Evolutionary conservation across 2,329 filamentous ascomycete species (phyloP).

Genomic region (Lasiodiplodia theobromae): DNA sequence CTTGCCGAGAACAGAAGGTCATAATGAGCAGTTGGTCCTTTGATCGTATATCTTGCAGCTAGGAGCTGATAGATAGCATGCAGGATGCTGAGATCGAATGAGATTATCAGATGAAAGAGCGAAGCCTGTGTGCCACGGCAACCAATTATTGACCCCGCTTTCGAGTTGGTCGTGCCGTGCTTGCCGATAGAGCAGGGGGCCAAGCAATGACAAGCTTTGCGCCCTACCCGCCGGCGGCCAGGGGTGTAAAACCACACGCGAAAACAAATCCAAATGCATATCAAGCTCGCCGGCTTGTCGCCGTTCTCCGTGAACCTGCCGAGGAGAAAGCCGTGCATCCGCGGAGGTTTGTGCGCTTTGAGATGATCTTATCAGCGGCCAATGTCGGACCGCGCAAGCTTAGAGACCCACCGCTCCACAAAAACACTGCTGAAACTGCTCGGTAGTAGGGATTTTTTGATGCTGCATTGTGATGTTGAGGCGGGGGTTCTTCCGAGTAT

Average conservation of each 20-base stretch:
- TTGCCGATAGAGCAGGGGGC: constrained; percentile 7
- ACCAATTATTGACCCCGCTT: constrained; percentile 2
- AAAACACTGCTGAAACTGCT: constrained; percentile 4
- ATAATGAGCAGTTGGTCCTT: no score
- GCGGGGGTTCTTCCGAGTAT: neutral
- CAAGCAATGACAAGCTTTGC: constrained; percentile 24
- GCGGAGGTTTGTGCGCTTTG: neutral
- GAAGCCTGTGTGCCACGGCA: neutral
- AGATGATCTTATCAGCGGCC: constrained; percentile 11
- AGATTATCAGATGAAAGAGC: no score
- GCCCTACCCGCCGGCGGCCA: constrained; percentile 13
- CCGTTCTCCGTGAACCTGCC: constrained; percentile 10
- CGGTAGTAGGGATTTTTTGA: neutral
- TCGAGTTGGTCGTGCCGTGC: neutral
- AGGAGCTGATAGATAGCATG: no score
- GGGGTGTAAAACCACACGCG: neutral
- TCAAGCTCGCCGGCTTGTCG: neutral
- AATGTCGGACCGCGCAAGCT: constrained; percentile 18
- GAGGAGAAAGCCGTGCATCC: neutral
- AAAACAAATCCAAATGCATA: neutral
- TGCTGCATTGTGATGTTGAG: neutral
- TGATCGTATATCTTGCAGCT: no score
- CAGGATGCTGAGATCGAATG: no score
- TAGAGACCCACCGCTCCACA: constrained; percentile 13
- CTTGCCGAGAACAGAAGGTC: no score